Percentiles rank a stretch among this genome's conserved stretches.
These are phyloP conservation scores for Naganishia sp. DNA, from an alignment of 1,284 basidiomycete species.

Conservation along the genomic window DNA sequence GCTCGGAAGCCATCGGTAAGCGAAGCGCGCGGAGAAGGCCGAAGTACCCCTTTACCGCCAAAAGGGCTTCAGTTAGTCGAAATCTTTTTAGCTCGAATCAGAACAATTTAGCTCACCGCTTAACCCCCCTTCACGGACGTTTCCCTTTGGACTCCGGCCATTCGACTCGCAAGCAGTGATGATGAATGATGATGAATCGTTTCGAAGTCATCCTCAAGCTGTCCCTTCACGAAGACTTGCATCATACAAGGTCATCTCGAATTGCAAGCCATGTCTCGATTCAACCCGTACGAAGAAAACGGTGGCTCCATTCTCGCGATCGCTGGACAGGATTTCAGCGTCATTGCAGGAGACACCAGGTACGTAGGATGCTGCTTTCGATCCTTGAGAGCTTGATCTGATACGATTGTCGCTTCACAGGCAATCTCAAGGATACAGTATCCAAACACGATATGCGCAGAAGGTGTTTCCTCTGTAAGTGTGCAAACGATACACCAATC, in stretches of 20 bases:
- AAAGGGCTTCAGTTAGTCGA: too few relatives aligned
- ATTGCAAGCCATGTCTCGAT: conserved; percentile 47
- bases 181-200: conserved; percentile 31
- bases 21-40: neutral
- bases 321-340: conserved; percentile 83
- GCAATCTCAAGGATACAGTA: conserved; percentile 89
- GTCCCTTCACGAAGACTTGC: too few relatives aligned
- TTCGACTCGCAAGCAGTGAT: conserved; percentile 5
- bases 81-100: too few relatives aligned
- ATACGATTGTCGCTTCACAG: conserved; percentile 48
- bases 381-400: too few relatives aligned
- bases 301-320: conserved; percentile 93
- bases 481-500: neutral
- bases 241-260: neutral
- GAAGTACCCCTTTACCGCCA: too few relatives aligned
- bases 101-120: too few relatives aligned
- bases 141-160: too few relatives aligned
- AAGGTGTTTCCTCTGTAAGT: conserved; percentile 57
- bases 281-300: conserved; percentile 87
- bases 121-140: too few relatives aligned
- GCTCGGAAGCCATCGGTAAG: neutral
- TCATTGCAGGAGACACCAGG: conserved; percentile 86
- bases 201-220: neutral
- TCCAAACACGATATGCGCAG: conserved; percentile 93
- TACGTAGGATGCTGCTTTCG: neutral